Base-by-base conservation (phyloP, 2,329 filamentous ascomycete genomes). In the Trichoderma endophyticum region DNA sequence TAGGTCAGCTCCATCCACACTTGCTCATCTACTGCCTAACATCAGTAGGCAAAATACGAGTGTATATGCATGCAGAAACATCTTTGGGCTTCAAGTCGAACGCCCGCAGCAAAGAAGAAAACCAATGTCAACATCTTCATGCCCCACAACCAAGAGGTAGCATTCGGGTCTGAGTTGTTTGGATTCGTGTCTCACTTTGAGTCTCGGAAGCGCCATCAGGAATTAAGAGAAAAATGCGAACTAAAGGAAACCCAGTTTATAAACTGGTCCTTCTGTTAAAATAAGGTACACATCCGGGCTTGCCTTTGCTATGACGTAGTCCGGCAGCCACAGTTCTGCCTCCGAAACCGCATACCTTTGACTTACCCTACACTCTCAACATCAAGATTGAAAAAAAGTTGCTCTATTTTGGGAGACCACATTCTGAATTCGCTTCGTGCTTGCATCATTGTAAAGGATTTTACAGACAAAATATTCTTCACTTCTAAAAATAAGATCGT, bases 31-130 rank as follows among this genome's bases (percentile, higher is more conserved):
- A 62, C 39, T 26, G 67, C 67, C 67, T 43, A 62, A 70, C 18
- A 48, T 24, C 3, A 43, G n/a, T 18, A n/a, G 18, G 26, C 2
- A 30, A 11, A 21, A 24, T 18, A 43, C 39, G 7, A 30, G 28
- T 24, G 11, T 34, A 5, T 21, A 48, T 48, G 3, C 48, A 34
- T 62, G 21, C 26, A 48, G n/a, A n/a, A 32, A 1, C 12, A 51
- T 43, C n/a, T 24, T 70, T 32, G 14, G 67, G 67, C 67, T 59
- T 39, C 67, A 62, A 70, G 14, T 54, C 57, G 28, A 62, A 14
- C 24, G 14, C 28, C 39, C 21, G 15, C 39, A 54, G 30, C 28
- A 26, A 18, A 4, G 9, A 2, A 6, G 18, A 21, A 9, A 48
- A 14, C 7, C 9, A 32, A 18, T n/a, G n/a, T 7, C 3, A 34